Conservation (phyloP, 805 yeast species). For the Cyberlindnera japonica region DNA sequence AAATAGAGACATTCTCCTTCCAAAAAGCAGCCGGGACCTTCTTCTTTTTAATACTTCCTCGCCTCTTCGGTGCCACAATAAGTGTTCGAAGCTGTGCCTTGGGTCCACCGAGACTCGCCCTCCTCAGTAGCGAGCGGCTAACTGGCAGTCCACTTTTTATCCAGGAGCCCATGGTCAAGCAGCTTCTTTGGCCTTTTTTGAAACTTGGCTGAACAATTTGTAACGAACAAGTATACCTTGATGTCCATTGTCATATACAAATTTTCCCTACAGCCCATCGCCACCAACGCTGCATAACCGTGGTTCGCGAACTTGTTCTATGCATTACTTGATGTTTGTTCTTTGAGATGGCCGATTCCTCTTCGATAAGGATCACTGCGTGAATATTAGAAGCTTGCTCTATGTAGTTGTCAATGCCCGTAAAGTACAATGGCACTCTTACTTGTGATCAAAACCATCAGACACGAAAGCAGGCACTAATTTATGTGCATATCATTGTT, state of each 20-base stretch:
- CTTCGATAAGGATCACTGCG: too few relatives aligned
- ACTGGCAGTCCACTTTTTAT: not conserved
- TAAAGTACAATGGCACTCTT: too few relatives aligned
- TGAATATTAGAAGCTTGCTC: too few relatives aligned
- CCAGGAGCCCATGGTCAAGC: not conserved
- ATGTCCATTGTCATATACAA: not conserved
- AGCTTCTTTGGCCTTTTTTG: too few relatives aligned
- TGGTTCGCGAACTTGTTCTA: conserved; percentile 1
- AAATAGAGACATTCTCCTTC: not conserved
- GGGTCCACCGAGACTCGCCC: not conserved
- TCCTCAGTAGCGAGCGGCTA: not conserved
- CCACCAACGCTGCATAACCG: conserved; percentile 1
- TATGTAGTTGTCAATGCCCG: too few relatives aligned
- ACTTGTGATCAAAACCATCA: not conserved
- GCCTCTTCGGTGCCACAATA: conserved; percentile 11
- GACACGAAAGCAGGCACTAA: not conserved
- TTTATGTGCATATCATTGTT: not conserved
- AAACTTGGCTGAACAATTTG: not conserved
- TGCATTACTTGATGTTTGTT: too few relatives aligned
- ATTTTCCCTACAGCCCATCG: not conserved
- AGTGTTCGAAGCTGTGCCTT: conserved; percentile 8
- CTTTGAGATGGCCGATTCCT: too few relatives aligned
- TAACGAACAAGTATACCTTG: too few relatives aligned
- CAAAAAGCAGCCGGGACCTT: not conserved
- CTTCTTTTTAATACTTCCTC: conserved; percentile 1